Percentiles rank a stretch among this genome's conserved stretches.
Evolutionary conservation across 352 stramenopile genomes (phyloP).

Genomic region (Pythium sukuiense): DNA sequence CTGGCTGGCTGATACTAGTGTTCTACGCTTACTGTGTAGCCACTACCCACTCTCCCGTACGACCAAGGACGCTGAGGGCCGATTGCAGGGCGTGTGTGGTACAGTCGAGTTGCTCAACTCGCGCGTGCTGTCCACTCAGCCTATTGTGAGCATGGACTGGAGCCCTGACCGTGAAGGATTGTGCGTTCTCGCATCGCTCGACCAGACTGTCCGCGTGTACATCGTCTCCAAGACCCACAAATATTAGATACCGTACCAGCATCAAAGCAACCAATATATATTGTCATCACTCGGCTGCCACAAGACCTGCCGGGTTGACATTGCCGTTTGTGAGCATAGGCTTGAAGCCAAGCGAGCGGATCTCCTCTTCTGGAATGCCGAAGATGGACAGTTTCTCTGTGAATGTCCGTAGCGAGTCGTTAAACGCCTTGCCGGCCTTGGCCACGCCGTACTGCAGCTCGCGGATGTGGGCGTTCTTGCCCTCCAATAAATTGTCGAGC

Average conservation of each 20-base stretch:
- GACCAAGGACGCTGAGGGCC: conserved; percentile 82
- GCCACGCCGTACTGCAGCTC: conserved; percentile 63
- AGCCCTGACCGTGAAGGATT: conserved; percentile 93
- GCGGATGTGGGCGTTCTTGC: conserved; percentile 58
- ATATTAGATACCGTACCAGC: conserved; percentile 54
- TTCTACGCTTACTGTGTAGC: conserved; percentile 30
- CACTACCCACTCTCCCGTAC: conserved; percentile 82
- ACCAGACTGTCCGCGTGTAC: conserved; percentile 95
- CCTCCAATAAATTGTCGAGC: conserved; percentile 60
- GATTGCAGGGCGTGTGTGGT: conserved; percentile 88
- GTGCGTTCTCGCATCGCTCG: conserved; percentile 89
- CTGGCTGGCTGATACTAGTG: conserved; percentile 6
- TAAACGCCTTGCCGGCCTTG: conserved; percentile 80
- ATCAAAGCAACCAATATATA: neutral
- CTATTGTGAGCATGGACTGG: conserved; percentile 97
- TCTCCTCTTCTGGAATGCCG: conserved; percentile 75
- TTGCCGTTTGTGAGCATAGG: conserved; percentile 52
- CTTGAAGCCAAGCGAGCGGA: conserved; percentile 66
- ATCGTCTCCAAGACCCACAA: conserved; percentile 97
- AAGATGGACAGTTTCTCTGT: conserved; percentile 63
- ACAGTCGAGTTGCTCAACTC: conserved; percentile 95
- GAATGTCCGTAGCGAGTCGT: conserved; percentile 75
- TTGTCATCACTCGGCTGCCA: conserved; percentile 49
- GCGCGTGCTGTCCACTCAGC: conserved; percentile 94
- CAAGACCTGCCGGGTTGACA: conserved; percentile 68